phyloP scores from a whole-genome alignment of 2,329 filamentous ascomycete species.

The Aspergillus fischeri region DNA sequence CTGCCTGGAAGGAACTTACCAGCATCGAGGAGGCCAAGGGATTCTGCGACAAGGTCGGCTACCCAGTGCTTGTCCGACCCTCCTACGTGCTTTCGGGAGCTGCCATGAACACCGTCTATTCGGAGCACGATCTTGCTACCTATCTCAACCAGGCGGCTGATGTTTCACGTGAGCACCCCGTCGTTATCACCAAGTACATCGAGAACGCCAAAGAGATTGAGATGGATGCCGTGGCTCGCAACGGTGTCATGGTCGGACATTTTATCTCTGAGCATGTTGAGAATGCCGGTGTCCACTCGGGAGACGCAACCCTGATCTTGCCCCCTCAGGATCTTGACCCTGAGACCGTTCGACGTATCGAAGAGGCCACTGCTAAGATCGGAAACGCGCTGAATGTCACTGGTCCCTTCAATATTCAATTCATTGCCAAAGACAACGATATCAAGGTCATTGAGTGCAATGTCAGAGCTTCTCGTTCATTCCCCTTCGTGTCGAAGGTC shows the following conservation, averaged over 20 bases:
- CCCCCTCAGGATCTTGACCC: slow-evolving; percentile 88
- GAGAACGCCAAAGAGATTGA: slow-evolving; percentile 99
- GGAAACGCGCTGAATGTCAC: slow-evolving; percentile 91
- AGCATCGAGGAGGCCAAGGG: slow-evolving; percentile 84
- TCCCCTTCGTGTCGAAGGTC: slow-evolving; percentile 97
- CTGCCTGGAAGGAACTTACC: slow-evolving; percentile 95
- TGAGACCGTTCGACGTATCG: slow-evolving; percentile 85
- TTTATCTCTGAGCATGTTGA: slow-evolving; percentile 99
- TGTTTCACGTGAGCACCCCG: slow-evolving; percentile 90
- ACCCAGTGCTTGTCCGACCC: slow-evolving; percentile 90
- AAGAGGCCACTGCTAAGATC: slow-evolving; percentile 93
- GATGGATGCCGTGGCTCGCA: slow-evolving; percentile 94
- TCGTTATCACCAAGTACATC: slow-evolving; percentile 99
- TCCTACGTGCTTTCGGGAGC: slow-evolving; percentile 96
- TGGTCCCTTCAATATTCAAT: slow-evolving; percentile 97
- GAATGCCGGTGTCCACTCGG: slow-evolving; percentile 96
- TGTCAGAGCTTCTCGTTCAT: slow-evolving; percentile 89
- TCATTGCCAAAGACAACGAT: slow-evolving; percentile 98
- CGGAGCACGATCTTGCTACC: slow-evolving; percentile 81
- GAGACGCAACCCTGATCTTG: slow-evolving; percentile 91
- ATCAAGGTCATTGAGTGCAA: slow-evolving; percentile 99
- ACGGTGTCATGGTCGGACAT: slow-evolving; percentile 86
- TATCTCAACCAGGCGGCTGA: slow-evolving; percentile 89
- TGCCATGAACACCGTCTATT: slow-evolving; percentile 99
- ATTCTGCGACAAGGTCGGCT: slow-evolving; percentile 85